Evolutionary conservation across 345 rosid species (phyloP).

Genomic region (Mercurialis annua): DNA sequence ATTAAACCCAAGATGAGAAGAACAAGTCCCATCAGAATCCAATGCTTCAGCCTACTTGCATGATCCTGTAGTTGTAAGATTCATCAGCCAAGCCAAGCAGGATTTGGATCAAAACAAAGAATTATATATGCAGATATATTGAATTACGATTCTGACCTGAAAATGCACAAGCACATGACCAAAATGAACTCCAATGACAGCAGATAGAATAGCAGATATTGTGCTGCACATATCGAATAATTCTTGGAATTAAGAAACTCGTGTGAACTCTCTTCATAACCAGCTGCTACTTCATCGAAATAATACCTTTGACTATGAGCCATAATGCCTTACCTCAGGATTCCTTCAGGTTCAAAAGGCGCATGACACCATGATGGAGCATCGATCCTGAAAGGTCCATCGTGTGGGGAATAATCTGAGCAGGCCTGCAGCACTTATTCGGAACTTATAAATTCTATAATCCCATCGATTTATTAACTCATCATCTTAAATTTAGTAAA

Average conservation of each 20-base stretch:
- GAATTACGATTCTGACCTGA: constrained; percentile 42
- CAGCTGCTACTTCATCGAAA: not conserved
- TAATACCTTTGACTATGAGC: not conserved
- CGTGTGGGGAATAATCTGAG: constrained; percentile 59
- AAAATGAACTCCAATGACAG: constrained; percentile 75
- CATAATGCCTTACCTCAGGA: constrained; percentile 30
- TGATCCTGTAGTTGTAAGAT: constrained; percentile 42
- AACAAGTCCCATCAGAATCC: constrained; percentile 54
- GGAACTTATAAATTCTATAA: constrained; percentile 18
- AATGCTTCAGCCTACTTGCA: constrained; percentile 67
- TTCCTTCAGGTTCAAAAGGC: constrained; percentile 94
- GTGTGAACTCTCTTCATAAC: not conserved
- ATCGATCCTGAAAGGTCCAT: constrained; percentile 44
- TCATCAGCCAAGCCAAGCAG: constrained; percentile 12
- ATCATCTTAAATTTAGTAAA: constrained; percentile 3
- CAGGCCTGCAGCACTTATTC: constrained; percentile 56
- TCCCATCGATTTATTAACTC: constrained; percentile 5
- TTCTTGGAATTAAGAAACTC: not conserved
- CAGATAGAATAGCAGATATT: constrained; percentile 69
- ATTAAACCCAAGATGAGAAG: constrained; percentile 54
- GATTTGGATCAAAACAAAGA: constrained; percentile 3
- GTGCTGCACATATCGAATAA: constrained; percentile 50
- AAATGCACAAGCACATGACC: constrained; percentile 73
- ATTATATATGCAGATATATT: not conserved
- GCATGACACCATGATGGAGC: constrained; percentile 91